These are phyloP conservation scores for Suillus lakei DNA, from an alignment of 768 basidiomycete species.

Conservation along the genomic window DNA sequence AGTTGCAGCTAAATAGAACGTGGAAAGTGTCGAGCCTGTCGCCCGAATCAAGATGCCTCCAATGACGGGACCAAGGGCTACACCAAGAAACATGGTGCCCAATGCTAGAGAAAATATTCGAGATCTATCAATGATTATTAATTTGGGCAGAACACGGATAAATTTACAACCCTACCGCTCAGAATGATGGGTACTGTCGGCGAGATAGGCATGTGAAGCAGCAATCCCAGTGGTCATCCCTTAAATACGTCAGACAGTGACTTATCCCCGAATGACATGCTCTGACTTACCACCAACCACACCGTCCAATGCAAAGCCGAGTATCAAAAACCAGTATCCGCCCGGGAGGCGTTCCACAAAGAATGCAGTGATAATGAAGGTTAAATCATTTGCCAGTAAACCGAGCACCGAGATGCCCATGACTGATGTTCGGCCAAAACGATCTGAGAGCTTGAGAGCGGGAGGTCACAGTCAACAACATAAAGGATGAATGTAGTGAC, in stretches of 20 bases:
- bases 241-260: conserved; percentile 27
- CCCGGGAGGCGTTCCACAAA: conserved; percentile 70
- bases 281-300: conserved; percentile 64
- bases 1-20: conserved; percentile 70
- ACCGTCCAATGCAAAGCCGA: conserved; percentile 72
- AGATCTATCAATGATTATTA: conserved; percentile 46
- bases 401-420: conserved; percentile 68
- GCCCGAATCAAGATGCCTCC: conserved; percentile 66
- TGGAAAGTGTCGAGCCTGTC: conserved; percentile 58
- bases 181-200: conserved; percentile 64
- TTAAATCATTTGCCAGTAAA: conserved; percentile 63
- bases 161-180: conserved; percentile 46
- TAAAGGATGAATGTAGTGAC: conserved; percentile 31
- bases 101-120: conserved; percentile 65
- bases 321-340: conserved; percentile 79
- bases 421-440: conserved; percentile 69
- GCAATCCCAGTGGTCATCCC: conserved; percentile 57
- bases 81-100: conserved; percentile 75
- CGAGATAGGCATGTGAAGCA: conserved; percentile 65
- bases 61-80: conserved; percentile 76
- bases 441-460: conserved; percentile 67
- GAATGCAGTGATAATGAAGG: conserved; percentile 66
- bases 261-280: background rate
- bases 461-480: conserved; percentile 3
- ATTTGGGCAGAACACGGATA: conserved; percentile 1